Base-by-base conservation (phyloP, 306 rosid species). In the Argentina anserina region DNA sequence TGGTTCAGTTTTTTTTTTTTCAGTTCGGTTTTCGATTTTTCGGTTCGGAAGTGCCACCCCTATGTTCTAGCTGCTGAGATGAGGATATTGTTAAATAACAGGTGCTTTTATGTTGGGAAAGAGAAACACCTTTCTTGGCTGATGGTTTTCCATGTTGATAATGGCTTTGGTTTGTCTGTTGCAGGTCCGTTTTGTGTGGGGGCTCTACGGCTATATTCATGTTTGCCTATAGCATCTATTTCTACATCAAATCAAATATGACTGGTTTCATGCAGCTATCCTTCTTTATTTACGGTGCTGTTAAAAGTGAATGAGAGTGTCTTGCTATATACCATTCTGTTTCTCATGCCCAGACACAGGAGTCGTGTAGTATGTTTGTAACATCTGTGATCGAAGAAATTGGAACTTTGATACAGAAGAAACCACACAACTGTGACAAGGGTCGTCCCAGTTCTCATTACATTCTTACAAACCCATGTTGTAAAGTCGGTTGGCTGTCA, bases 151-250 rank as follows among this genome's bases (percentile, higher is more conserved):
- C 29, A 36, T 49, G 43, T 25, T 46, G 17, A 60, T 20, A 12
- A 7, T 45, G n/a, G 29, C 43, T 20, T 8, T 43, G 14, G 18
- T 36, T 43, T 25, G 34, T 46, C 29, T 40, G 64, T 29, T 60
- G 49, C 98, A 93, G 98, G 84, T 93, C 96, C 36, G 84, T 89
- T 68, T 72, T 86, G 67, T 79, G 79, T 61, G 97, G 98, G 60
- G 97, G 98, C 62, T 87, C 96, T 15, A 77, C 89, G 4, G 91
- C 96, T 65, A 68, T 89, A 53, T 87, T 89, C 71, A 91, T 86
- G 93, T 92, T 92, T 52, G 86, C 83, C 40, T 89, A 86, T 78
- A 68, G 83, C 75, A 82, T 93, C 65, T 87, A 66, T 85, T 93
- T 90, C 87, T 90, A 85, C 64, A 53, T 53, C 76, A 86, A 84